Conservation (phyloP, 2,329 filamentous ascomycete genomes). For the Podosphaera aphanis region DNA sequence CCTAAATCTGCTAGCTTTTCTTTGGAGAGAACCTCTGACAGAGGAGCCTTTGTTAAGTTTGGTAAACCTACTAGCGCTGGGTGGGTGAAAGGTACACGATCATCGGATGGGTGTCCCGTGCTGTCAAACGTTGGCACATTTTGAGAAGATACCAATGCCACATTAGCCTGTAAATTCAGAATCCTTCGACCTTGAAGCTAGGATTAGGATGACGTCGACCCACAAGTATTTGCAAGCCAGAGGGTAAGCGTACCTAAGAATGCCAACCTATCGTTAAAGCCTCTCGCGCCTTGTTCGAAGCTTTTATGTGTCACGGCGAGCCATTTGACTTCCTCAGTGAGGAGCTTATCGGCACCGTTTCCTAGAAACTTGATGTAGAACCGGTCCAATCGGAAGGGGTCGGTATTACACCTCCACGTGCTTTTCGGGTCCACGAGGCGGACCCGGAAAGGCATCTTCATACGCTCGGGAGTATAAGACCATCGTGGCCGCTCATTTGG, state of each 20-base stretch:
- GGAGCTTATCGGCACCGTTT: constrained; percentile 41
- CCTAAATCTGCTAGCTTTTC: constrained; percentile 45
- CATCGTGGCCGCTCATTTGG: constrained; percentile 31
- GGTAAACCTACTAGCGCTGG: constrained; percentile 48
- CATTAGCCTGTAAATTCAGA: constrained; percentile 36
- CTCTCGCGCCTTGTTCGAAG: constrained; percentile 82
- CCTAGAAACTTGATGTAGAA: constrained; percentile 63
- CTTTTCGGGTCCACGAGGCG: constrained; percentile 29
- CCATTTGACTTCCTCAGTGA: constrained; percentile 90
- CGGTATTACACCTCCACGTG: constrained; percentile 47
- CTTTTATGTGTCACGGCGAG: constrained; percentile 93
- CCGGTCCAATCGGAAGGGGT: constrained; percentile 48
- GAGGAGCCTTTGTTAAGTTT: constrained; percentile 39
- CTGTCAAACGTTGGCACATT: constrained; percentile 9
- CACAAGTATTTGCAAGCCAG: not conserved
- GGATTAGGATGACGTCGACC: not conserved
- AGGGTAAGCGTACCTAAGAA: constrained; percentile 57
- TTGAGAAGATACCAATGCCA: constrained; percentile 29
- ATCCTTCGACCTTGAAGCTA: constrained; percentile 29
- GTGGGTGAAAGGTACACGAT: constrained; percentile 40
- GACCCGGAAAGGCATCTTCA: constrained; percentile 42
- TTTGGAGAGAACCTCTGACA: constrained; percentile 37
- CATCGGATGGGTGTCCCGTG: constrained; percentile 16
- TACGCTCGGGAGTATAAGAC: constrained; percentile 42
- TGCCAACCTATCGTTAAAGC: constrained; percentile 85